Conservation (phyloP, 768 basidiomycete genomes). For the Russula virescens region DNA sequence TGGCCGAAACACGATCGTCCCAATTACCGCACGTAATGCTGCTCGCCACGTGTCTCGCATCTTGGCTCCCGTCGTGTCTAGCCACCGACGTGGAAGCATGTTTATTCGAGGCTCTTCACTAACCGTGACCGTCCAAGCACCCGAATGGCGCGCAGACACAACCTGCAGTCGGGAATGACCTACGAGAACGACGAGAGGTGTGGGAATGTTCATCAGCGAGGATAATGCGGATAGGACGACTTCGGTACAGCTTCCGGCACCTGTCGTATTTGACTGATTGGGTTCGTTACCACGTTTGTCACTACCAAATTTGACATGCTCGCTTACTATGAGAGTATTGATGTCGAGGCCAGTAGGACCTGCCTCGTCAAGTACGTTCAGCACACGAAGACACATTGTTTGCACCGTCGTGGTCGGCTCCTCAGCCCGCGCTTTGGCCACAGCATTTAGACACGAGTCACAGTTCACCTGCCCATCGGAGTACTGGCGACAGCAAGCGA, state of each 20-base stretch:
- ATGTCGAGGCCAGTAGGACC: conserved; percentile 28
- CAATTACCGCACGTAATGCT: conserved; percentile 62
- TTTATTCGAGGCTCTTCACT: conserved; percentile 41
- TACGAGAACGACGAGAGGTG: conserved; percentile 60
- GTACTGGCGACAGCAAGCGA: conserved; percentile 43
- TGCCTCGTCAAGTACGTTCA: conserved; percentile 7
- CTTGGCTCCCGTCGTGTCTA: conserved; percentile 60
- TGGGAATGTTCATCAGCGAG: conserved; percentile 40
- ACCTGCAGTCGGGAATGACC: conserved; percentile 55
- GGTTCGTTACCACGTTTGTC: background rate
- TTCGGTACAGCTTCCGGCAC: background rate
- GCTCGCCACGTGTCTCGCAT: conserved; percentile 64
- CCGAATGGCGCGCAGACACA: conserved; percentile 48
- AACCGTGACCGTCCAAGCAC: conserved; percentile 51
- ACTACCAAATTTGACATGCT: background rate
- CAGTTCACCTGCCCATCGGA: conserved; percentile 33
- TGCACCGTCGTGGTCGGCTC: conserved; percentile 13
- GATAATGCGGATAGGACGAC: conserved; percentile 33
- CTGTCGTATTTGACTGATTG: background rate
- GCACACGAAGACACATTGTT: background rate
- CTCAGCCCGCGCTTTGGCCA: conserved; percentile 26
- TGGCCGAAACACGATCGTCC: conserved; percentile 61
- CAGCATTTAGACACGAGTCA: conserved; percentile 28
- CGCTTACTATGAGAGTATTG: conserved; percentile 30
- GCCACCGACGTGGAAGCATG: conserved; percentile 68